These are phyloP conservation scores for Brachypodium distachyon DNA, from an alignment of 202 grass and related monocot species.

Conservation along the genomic window DNA sequence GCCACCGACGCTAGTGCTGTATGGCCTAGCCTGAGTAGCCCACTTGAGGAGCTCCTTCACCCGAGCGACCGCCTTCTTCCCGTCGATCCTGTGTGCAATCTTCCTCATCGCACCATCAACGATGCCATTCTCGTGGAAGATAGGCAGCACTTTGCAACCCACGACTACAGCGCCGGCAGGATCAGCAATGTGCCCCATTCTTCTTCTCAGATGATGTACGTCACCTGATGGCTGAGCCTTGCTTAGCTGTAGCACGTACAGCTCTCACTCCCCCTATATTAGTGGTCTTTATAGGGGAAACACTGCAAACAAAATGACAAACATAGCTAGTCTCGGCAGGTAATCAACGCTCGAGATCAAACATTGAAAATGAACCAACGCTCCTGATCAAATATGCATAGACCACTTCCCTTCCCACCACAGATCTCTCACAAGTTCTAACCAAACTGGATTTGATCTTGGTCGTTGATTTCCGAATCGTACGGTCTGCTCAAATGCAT, in stretches of 20 bases:
- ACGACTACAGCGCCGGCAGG: slow-evolving; percentile 27
- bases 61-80: slow-evolving; percentile 42
- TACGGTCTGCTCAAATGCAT: not conserved
- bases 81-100: slow-evolving; percentile 47
- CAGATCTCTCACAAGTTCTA: not conserved
- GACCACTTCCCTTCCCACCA: not conserved
- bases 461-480: not conserved
- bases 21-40: slow-evolving; percentile 40
- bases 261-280: not conserved
- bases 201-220: not conserved
- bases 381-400: not conserved
- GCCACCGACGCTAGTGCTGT: slow-evolving; percentile 13
- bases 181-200: slow-evolving; percentile 43
- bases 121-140: slow-evolving; percentile 39
- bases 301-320: not conserved
- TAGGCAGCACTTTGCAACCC: slow-evolving; percentile 71
- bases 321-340: not conserved
- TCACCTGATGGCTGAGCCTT: not conserved
- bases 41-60: slow-evolving; percentile 75
- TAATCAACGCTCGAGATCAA: not conserved
- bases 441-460: not conserved
- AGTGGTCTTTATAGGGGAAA: slow-evolving; percentile 9
- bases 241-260: not conserved
- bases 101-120: slow-evolving; percentile 34
- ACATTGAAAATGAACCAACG: not conserved